Conservation (phyloP, 2,329 filamentous ascomycete genomes). For the Podosphaera leucotricha region DNA sequence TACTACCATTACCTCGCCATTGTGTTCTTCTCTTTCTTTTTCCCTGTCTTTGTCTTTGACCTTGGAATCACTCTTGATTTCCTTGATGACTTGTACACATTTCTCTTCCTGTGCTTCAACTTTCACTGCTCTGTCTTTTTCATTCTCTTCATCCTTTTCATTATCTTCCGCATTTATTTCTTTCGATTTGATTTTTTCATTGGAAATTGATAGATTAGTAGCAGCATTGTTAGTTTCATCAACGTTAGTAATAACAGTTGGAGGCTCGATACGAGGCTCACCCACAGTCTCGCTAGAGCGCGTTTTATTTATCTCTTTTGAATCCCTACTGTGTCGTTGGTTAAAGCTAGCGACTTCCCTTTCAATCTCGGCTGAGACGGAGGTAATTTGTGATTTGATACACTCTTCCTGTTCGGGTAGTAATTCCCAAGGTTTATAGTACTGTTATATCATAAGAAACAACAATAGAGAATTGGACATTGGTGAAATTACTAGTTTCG, state of each 20-base stretch:
- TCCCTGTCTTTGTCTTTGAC: slow-evolving; percentile 19
- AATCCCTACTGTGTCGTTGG: slow-evolving; percentile 18
- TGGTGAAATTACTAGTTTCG: slow-evolving; percentile 40
- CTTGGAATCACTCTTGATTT: no score
- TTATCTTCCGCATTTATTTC: slow-evolving; percentile 36
- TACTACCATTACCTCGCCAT: slow-evolving; percentile 57
- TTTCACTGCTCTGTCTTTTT: slow-evolving; percentile 25
- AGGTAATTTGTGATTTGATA: slow-evolving; percentile 46
- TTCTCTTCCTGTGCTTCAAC: no score
- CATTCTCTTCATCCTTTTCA: no score
- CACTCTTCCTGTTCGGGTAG: slow-evolving; percentile 41
- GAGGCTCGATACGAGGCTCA: slow-evolving; percentile 22
- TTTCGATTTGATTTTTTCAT: slow-evolving; percentile 19
- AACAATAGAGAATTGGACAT: background rate
- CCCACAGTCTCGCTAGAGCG: slow-evolving; percentile 19
- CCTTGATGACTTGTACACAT: no score
- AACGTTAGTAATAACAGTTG: slow-evolving; percentile 14
- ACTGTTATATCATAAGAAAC: slow-evolving; percentile 26
- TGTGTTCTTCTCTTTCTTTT: slow-evolving; percentile 33
- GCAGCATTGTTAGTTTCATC: slow-evolving; percentile 9
- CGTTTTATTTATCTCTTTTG: slow-evolving; percentile 10
- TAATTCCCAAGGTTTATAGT: slow-evolving; percentile 66
- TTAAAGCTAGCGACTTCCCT: slow-evolving; percentile 40
- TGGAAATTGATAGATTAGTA: slow-evolving; percentile 14
- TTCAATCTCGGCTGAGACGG: slow-evolving; percentile 37